Conservation (phyloP, 2,329 filamentous ascomycete genomes). For the Albifimbria verrucaria region DNA sequence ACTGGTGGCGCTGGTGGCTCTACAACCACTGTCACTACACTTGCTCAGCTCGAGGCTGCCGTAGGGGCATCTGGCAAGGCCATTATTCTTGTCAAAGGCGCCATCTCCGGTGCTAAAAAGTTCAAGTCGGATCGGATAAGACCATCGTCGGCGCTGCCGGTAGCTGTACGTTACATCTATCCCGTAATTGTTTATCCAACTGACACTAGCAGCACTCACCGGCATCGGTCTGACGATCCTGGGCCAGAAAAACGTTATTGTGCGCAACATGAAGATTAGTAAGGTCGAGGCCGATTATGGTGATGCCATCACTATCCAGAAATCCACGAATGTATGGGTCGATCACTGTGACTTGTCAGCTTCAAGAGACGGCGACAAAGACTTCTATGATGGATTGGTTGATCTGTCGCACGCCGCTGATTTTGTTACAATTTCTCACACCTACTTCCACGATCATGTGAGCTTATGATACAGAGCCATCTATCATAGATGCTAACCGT, state of each 20-base stretch:
- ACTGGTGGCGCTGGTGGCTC: constrained; percentile 13
- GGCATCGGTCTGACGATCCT: constrained; percentile 15
- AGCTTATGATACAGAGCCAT: neutral
- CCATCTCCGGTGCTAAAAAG: constrained; percentile 18
- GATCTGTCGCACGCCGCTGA: constrained; percentile 43
- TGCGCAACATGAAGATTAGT: constrained; percentile 52
- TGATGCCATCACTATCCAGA: constrained; percentile 50
- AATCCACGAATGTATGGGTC: constrained; percentile 45
- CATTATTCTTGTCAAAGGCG: constrained; percentile 16
- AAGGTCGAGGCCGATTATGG: constrained; percentile 43
- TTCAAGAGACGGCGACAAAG: constrained; percentile 35
- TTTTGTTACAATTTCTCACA: constrained; percentile 39
- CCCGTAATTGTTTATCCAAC: neutral
- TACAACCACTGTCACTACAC: constrained; percentile 13
- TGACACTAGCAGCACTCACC: constrained; percentile 10
- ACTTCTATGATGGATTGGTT: constrained; percentile 40
- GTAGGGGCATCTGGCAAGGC: constrained; percentile 9
- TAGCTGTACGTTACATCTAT: constrained; percentile 11
- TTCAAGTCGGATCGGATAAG: constrained; percentile 17
- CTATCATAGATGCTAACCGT: too few species aligned
- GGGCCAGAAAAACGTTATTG: constrained; percentile 45
- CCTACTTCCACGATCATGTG: constrained; percentile 39
- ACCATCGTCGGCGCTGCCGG: constrained; percentile 17
- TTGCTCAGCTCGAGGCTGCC: constrained; percentile 12
- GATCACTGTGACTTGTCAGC: constrained; percentile 41